Evolutionary conservation across 176 grass and related monocot genomes (phyloP).

Genomic region (Oryza punctata): DNA sequence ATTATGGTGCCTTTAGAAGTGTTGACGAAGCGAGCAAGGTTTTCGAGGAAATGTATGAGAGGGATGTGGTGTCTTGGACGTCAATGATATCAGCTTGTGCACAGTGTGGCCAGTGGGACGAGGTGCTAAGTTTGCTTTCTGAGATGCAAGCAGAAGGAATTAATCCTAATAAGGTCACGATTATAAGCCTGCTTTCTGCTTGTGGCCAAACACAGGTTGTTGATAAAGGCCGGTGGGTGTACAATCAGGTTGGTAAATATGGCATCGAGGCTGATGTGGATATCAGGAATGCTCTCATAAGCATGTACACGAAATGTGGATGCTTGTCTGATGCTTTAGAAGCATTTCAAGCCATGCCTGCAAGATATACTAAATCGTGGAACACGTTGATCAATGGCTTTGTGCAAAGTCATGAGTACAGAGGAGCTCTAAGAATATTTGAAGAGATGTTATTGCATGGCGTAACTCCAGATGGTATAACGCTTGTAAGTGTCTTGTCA

Average conservation of each 20-base stretch:
- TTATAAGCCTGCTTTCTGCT: slow-evolving; percentile 65
- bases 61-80: slow-evolving; percentile 88
- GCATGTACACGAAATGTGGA: slow-evolving; percentile 63
- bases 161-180: slow-evolving; percentile 69
- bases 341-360: slow-evolving; percentile 49
- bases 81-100: slow-evolving; percentile 74
- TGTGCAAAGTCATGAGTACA: slow-evolving; percentile 51
- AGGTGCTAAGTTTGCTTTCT: slow-evolving; percentile 50
- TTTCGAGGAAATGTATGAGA: slow-evolving; percentile 68
- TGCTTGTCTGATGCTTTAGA: slow-evolving; percentile 51
- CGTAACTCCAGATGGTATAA: slow-evolving; percentile 51
- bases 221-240: slow-evolving; percentile 59
- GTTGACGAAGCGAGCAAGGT: slow-evolving; percentile 49
- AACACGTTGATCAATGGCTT: slow-evolving; percentile 71
- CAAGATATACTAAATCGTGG: slow-evolving; percentile 66
- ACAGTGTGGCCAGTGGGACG: slow-evolving; percentile 46
- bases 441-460: slow-evolving; percentile 51
- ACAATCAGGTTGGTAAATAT: slow-evolving; percentile 47
- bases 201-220: slow-evolving; percentile 44
- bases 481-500: slow-evolving; percentile 55
- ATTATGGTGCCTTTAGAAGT: slow-evolving; percentile 39
- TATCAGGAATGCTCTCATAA: slow-evolving; percentile 62
- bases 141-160: slow-evolving; percentile 54
- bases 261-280: slow-evolving; percentile 57
- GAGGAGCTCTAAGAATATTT: slow-evolving; percentile 52